These are phyloP conservation scores for Epichloe typhina DNA, from an alignment of 2,329 filamentous ascomycete genomes.

Conservation along the genomic window DNA sequence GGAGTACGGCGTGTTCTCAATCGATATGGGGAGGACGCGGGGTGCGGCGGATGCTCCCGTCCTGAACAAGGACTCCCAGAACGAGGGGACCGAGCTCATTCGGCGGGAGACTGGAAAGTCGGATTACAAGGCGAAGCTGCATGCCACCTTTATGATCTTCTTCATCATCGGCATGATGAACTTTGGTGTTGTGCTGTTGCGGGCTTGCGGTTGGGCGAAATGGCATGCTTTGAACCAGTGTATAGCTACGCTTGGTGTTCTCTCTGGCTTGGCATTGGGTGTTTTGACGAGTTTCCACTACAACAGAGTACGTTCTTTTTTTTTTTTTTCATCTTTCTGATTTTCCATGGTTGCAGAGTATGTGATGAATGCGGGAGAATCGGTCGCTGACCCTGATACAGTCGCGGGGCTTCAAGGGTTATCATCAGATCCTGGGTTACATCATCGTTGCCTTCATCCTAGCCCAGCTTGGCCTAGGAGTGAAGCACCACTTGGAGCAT, in stretches of 20 bases:
- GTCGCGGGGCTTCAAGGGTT: constrained; percentile 37
- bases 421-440: constrained; percentile 47
- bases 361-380: not conserved
- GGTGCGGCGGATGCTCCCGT: constrained; percentile 29
- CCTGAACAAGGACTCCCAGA: constrained; percentile 20
- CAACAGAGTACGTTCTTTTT: constrained; percentile 35
- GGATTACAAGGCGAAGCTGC: constrained; percentile 28
- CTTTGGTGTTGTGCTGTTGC: constrained; percentile 38
- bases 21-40: constrained; percentile 40
- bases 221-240: constrained; percentile 43
- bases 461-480: constrained; percentile 39
- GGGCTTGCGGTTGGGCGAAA: constrained; percentile 35
- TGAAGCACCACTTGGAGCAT: constrained; percentile 41
- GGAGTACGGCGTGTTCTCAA: constrained; percentile 39
- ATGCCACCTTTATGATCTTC: constrained; percentile 41
- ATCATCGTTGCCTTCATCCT: constrained; percentile 38
- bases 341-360: not conserved
- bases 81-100: constrained; percentile 23
- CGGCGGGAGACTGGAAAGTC: constrained; percentile 17
- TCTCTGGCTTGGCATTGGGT: constrained; percentile 38
- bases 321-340: no score
- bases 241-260: constrained; percentile 32
- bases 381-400: constrained; percentile 12
- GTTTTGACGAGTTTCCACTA: constrained; percentile 39
- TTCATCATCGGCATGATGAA: constrained; percentile 43